These are phyloP conservation scores for Lactarius deliciosus DNA, from an alignment of 768 basidiomycete species.

Conservation along the genomic window DNA sequence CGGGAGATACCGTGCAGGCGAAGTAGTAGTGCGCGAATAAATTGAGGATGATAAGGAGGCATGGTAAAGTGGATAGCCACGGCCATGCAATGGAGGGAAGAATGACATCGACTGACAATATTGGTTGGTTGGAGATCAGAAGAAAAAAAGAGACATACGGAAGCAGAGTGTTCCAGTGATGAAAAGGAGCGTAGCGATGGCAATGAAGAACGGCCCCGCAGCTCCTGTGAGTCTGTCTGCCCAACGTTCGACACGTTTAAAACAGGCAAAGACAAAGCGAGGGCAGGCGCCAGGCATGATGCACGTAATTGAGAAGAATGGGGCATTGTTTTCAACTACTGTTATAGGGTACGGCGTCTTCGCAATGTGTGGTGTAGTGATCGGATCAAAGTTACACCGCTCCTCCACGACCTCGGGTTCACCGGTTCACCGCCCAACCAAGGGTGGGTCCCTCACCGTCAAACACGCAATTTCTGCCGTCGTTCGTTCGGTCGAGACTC, in stretches of 20 bases:
- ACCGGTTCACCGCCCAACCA: no score
- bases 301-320: neutral
- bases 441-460: neutral
- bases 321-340: neutral
- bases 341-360: neutral
- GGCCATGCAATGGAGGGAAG: constrained; percentile 61
- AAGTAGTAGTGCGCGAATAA: constrained; percentile 82
- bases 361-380: neutral
- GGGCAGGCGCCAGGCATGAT: constrained; percentile 22
- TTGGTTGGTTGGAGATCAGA: neutral
- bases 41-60: constrained; percentile 75
- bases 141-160: constrained; percentile 52
- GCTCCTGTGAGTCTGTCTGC: constrained; percentile 85
- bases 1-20: constrained; percentile 76
- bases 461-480: neutral
- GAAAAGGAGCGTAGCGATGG: constrained; percentile 74
- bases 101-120: constrained; percentile 69
- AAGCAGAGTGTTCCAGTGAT: constrained; percentile 69
- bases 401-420: neutral
- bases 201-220: constrained; percentile 89
- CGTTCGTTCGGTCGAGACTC: constrained; percentile 1
- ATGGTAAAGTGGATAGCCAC: constrained; percentile 62
- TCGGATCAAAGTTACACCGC: neutral
- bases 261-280: constrained; percentile 53
- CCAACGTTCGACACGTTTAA: constrained; percentile 63